phyloP scores from a whole-genome alignment of 225 moss, liverwort and hornwort species.

The Bryum argenteum region DNA sequence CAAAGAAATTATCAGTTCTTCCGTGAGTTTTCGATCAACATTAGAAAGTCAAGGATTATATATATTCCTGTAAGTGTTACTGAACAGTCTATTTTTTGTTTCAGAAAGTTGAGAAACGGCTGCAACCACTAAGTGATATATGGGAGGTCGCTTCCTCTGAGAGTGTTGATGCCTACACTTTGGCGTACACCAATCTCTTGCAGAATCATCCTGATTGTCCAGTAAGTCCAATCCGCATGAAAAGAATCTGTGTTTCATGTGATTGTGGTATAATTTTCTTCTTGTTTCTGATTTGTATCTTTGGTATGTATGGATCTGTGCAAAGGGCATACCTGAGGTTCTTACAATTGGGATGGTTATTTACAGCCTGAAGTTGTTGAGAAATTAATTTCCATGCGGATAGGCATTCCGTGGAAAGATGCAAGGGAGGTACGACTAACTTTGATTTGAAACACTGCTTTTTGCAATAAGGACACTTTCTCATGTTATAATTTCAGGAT shows the following conservation, averaged over 20 bases:
- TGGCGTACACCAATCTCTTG: conserved; percentile 72
- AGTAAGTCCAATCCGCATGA: conserved; percentile 36
- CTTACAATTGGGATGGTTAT: background rate
- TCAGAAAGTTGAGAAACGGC: conserved; percentile 80
- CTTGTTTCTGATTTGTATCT: background rate
- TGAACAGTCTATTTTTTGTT: background rate
- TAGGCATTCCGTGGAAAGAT: conserved; percentile 79
- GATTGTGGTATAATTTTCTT: background rate
- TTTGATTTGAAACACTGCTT: background rate
- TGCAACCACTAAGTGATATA: conserved; percentile 67
- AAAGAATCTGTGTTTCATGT: background rate
- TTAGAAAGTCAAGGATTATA: background rate
- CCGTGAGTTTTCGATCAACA: conserved; percentile 37
- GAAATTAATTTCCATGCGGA: conserved; percentile 65
- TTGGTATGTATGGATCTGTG: background rate
- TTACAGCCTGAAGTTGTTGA: conserved; percentile 55
- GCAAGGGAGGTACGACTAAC: conserved; percentile 50
- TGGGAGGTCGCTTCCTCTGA: conserved; percentile 81
- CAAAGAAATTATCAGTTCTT: conserved; percentile 59
- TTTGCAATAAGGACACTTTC: no score
- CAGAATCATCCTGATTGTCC: conserved; percentile 82
- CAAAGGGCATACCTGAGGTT: background rate
- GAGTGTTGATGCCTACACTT: conserved; percentile 74
- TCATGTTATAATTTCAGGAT: no score
- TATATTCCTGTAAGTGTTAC: background rate